Conservation (phyloP, 1,284 basidiomycete genomes). For the Takashimella tepidaria region DNA sequence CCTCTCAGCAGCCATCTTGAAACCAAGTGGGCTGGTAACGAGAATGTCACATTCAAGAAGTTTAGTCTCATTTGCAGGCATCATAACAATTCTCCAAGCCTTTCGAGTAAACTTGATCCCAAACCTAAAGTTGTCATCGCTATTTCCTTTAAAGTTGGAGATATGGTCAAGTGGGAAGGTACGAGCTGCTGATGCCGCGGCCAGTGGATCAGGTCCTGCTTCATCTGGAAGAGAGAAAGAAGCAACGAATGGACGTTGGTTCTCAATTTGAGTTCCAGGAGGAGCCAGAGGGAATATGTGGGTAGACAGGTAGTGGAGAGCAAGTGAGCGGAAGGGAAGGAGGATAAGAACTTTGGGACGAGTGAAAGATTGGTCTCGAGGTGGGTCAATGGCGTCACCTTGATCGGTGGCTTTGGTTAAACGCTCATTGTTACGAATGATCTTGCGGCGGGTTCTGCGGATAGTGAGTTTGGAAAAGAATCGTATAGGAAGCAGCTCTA, state of each 20-base stretch:
- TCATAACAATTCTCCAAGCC: slow-evolving; percentile 77
- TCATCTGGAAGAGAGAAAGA: slow-evolving; percentile 81
- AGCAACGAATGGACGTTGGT: slow-evolving; percentile 69
- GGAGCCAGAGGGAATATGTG: slow-evolving; percentile 64
- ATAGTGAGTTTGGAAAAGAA: background rate
- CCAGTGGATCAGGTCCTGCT: slow-evolving; percentile 70
- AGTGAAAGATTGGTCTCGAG: slow-evolving; percentile 96
- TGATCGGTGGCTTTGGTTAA: slow-evolving; percentile 58
- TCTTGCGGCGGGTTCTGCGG: slow-evolving; percentile 75
- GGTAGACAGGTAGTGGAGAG: slow-evolving; percentile 66
- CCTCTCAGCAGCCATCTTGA: slow-evolving; percentile 89
- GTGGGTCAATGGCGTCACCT: slow-evolving; percentile 53
- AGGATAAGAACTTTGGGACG: slow-evolving; percentile 90
- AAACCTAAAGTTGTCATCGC: slow-evolving; percentile 90
- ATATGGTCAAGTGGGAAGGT: slow-evolving; percentile 85
- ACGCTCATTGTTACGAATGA: slow-evolving; percentile 93
- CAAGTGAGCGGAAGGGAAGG: slow-evolving; percentile 85
- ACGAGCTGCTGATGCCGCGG: slow-evolving; percentile 48
- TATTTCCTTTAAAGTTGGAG: slow-evolving; percentile 92
- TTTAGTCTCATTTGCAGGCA: slow-evolving; percentile 45
- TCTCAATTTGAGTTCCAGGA: slow-evolving; percentile 69
- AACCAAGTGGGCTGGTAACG: slow-evolving; percentile 84
- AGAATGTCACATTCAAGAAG: slow-evolving; percentile 74
- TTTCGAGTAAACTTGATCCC: slow-evolving; percentile 91
- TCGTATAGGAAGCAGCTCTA: background rate